These are phyloP conservation scores for Akanthomyces muscarius DNA, from an alignment of 2,329 filamentous ascomycete genomes.

Conservation along the genomic window DNA sequence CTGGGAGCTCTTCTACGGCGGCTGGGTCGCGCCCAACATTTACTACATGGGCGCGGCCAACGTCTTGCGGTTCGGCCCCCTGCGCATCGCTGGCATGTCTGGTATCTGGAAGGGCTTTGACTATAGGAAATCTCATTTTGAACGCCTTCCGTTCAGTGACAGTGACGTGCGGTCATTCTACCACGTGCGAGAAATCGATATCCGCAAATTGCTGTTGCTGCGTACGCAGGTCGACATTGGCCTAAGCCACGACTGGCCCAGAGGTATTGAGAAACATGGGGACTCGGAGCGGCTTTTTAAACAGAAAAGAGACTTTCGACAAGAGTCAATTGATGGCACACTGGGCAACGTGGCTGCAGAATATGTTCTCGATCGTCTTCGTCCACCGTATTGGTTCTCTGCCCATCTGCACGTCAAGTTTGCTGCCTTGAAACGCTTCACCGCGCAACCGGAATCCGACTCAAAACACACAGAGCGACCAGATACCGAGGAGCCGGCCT, in stretches of 20 bases:
- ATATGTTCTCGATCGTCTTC: constrained; percentile 73
- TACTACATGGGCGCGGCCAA: constrained; percentile 96
- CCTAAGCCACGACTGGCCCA: constrained; percentile 94
- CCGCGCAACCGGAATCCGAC: constrained; percentile 30
- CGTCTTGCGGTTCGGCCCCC: constrained; percentile 73
- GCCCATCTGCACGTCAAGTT: constrained; percentile 92
- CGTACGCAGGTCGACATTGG: constrained; percentile 87
- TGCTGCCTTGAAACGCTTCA: constrained; percentile 61
- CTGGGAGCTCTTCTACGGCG: constrained; percentile 91
- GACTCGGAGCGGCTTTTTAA: constrained; percentile 64
- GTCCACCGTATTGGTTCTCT: constrained; percentile 86
- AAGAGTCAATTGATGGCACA: constrained; percentile 69
- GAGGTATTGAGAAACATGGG: constrained; percentile 74
- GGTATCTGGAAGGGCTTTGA: constrained; percentile 94
- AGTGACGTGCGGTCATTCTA: constrained; percentile 80
- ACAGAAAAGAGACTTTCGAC: constrained; percentile 69
- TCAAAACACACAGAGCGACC: background rate
- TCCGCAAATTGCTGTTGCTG: constrained; percentile 82
- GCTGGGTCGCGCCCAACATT: constrained; percentile 95
- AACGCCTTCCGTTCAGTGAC: constrained; percentile 77
- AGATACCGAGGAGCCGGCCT: background rate
- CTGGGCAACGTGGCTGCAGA: constrained; percentile 78
- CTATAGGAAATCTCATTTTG: constrained; percentile 77
- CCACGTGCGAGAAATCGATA: constrained; percentile 83
- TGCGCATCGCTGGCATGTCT: constrained; percentile 84